Base-by-base conservation (phyloP, 768 basidiomycete genomes). In the Glaciozyma antarctica region DNA sequence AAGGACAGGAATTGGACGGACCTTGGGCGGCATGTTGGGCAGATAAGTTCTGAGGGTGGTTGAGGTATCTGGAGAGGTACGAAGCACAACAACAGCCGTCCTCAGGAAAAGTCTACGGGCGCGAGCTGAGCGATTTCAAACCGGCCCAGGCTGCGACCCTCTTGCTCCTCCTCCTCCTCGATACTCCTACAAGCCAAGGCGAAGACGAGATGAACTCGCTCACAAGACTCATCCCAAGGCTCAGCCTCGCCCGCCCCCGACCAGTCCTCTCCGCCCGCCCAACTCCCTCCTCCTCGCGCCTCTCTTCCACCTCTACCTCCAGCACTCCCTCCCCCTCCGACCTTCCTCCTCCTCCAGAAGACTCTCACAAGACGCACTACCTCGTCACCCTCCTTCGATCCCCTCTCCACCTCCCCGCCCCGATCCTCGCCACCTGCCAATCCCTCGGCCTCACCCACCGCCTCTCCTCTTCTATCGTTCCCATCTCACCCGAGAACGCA, bases 371-470 rank as follows among this genome's bases (percentile, higher is more conserved):
- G 4, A 60, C 70, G n/a, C 67, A 71, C 67, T 71, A 63, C 67
- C 64, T 68, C 59, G 49, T 71, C 38, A 71, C 70, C 17, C 67
- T 71, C 57, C 59, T 64, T 30, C 66, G 70, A 3, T 71, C 70
- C 9, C 67, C 70, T 0, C 43, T 66, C n/a, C 66, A 68, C 64
- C 62, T 71, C 32, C 30, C 57, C 26, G 12, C 45, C 0, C 24
- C 59, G 9, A 24, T 55, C 24, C 22, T n/a, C 22, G 49, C 52
- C 0, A 55, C 64, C 13, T 48, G 56, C 60, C 34, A 43, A 21
- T 58, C 65, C 16, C 64, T 71, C 49, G 70, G 70, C 12, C 60
- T 71, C 22, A 41, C 49, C 49, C 65, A 68, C 52, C 70, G 70
- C 56, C 64, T 71, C 52, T 45, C 59, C 10, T 65, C 64, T 16